These are phyloP conservation scores for Cornus kousa DNA, from an alignment of 148 eudicot species.

Conservation along the genomic window DNA sequence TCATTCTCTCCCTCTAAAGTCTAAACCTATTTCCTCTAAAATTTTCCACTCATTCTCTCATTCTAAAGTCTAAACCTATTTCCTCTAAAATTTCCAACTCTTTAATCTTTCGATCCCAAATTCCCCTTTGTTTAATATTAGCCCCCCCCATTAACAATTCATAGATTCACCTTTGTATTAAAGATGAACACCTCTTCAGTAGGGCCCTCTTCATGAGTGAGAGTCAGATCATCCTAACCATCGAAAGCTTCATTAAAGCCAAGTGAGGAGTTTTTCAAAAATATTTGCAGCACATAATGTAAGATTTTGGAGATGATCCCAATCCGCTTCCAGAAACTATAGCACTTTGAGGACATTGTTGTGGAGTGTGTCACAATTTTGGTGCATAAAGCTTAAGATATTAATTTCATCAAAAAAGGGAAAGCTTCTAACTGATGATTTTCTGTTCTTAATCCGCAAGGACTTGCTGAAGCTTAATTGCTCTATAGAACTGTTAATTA, in stretches of 20 bases:
- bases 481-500: conserved; percentile 56
- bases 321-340: conserved; percentile 95
- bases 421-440: conserved; percentile 90
- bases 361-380: conserved; percentile 93
- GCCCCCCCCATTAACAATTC: too few species aligned
- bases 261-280: conserved; percentile 80
- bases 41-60: too few species aligned
- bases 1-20: too few species aligned
- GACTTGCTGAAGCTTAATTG: conserved; percentile 74
- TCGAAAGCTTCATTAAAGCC: conserved; percentile 61
- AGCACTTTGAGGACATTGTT: conserved; percentile 92
- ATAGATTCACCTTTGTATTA: too few species aligned
- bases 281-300: conserved; percentile 90
- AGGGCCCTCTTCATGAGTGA: conserved; percentile 47
- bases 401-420: conserved; percentile 85
- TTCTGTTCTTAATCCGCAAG: conserved; percentile 81
- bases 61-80: too few species aligned
- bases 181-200: conserved; percentile 28
- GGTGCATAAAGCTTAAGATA: conserved; percentile 93
- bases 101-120: too few species aligned
- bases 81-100: too few species aligned
- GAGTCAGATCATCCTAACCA: conserved; percentile 45
- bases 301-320: conserved; percentile 76
- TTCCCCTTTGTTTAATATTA: too few species aligned
- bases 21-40: too few species aligned